Base-by-base conservation (phyloP, 139 green algal genomes). In the Coccomyxa sp. region DNA sequence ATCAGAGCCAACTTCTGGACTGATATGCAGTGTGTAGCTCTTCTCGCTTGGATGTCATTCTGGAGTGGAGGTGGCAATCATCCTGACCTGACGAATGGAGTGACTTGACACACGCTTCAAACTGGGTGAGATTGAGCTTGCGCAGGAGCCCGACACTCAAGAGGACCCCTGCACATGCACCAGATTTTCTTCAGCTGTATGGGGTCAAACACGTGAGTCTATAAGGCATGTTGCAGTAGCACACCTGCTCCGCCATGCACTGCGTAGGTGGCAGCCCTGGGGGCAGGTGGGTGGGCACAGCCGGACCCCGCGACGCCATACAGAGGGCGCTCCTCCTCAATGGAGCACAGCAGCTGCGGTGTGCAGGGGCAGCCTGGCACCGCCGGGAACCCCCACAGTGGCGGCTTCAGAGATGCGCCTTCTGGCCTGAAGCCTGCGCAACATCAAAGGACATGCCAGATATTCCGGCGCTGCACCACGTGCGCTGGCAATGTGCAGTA, bases 361-460 rank as follows among this genome's bases (percentile, higher is more conserved):
- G 78, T 82, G 74, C 82, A 86, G 54, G 82, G 82, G 74, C 82
- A 86, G 37, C 80, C 81, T 36, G 68, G 78, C 39, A 76, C 76
- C 8, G 81, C 81, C 1, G 55, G 58, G 68, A 75, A 81, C 8
- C 27, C 34, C 16, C 39, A 50, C n/a, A 7, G 24, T 39, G 14
- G 10, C 8, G 37, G 18, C 16, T 55, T 68, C 54, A 73, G 38
- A 41, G 6, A 2, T 18, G 12, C 31, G 1, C 6, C 2, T 6
- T 22, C 24, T 72, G 68, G 68, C 31, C 14, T 4, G 2, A 72
- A 36, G 10, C 68, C 68, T 72, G 70, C n/a, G n/a, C n/a, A n/a
- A n/a, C n/a, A n/a, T n/a, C n/a, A n/a, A n/a, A n/a, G n/a, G n/a
- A n/a, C n/a, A n/a, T n/a, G n/a, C n/a, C n/a, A n/a, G n/a, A n/a